Evolutionary conservation across 1,139 yeast genomes (phyloP).

Genomic region (Suhomyces panamericanus): DNA sequence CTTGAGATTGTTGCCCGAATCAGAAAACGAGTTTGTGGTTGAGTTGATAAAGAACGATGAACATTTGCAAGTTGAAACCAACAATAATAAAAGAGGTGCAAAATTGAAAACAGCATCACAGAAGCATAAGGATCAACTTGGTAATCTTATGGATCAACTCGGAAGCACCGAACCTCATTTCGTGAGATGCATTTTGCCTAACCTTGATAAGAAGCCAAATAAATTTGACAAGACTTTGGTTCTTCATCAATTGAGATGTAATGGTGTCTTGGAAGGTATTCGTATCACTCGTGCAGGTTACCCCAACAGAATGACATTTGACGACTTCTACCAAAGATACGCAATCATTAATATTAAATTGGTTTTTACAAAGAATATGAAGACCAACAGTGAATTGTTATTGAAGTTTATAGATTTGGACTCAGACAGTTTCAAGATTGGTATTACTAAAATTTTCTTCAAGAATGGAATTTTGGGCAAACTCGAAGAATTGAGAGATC

Average conservation of each 20-base stretch:
- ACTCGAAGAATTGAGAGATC: slow-evolving; percentile 77
- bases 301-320: slow-evolving; percentile 86
- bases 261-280: slow-evolving; percentile 97
- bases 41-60: slow-evolving; percentile 29
- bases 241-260: slow-evolving; percentile 86
- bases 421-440: slow-evolving; percentile 68
- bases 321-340: slow-evolving; percentile 77
- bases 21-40: slow-evolving; percentile 52
- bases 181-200: slow-evolving; percentile 94
- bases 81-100: slow-evolving; percentile 14
- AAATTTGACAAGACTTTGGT: slow-evolving; percentile 76
- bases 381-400: slow-evolving; percentile 68
- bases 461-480: slow-evolving; percentile 92
- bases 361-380: slow-evolving; percentile 50
- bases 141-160: slow-evolving; percentile 69
- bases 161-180: slow-evolving; percentile 91
- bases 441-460: slow-evolving; percentile 85
- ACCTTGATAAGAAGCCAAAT: slow-evolving; percentile 68
- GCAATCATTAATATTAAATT: slow-evolving; percentile 55
- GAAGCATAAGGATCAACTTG: slow-evolving; percentile 80
- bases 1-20: slow-evolving; percentile 53
- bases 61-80: slow-evolving; percentile 13
- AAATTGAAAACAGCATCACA: slow-evolving; percentile 81
- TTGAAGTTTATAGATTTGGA: slow-evolving; percentile 63
- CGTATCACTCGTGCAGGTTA: slow-evolving; percentile 96